A percentile compares a stretch with the other conserved stretches of the same genome.
phyloP scores from a whole-genome alignment of 805 yeast genomes.

The Zygosaccharomyces siamensis region DNA sequence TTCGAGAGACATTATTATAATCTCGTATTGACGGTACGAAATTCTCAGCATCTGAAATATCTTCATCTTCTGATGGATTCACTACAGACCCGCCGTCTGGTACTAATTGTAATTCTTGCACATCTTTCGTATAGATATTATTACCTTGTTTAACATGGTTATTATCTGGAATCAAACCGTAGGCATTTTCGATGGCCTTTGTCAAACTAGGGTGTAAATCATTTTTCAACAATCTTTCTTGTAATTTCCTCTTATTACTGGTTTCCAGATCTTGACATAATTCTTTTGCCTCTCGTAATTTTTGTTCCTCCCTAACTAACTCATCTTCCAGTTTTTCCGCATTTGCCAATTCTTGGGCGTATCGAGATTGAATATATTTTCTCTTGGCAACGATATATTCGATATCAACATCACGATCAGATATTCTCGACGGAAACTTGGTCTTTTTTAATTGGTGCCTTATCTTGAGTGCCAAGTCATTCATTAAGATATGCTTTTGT shows the following conservation, averaged over 20 bases:
- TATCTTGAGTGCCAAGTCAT: constrained; percentile 24
- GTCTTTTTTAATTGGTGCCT: constrained; percentile 19
- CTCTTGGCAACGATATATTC: constrained; percentile 33
- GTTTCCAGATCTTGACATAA: constrained; percentile 9
- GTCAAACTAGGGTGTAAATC: constrained; percentile 29
- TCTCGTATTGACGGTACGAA: constrained; percentile 14
- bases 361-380: constrained; percentile 25
- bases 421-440: constrained; percentile 26
- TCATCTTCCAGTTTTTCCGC: constrained; percentile 26
- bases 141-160: constrained; percentile 5
- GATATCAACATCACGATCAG: constrained; percentile 26
- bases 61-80: neutral
- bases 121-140: constrained; percentile 9
- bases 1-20: constrained; percentile 7
- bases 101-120: constrained; percentile 8
- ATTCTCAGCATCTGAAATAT: neutral
- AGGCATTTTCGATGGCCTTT: constrained; percentile 28
- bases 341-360: constrained; percentile 21
- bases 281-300: constrained; percentile 16
- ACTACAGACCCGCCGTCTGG: neutral
- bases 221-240: constrained; percentile 19
- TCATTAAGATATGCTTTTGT: constrained; percentile 22
- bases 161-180: constrained; percentile 20
- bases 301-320: constrained; percentile 19
- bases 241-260: constrained; percentile 16